Conservation (phyloP, 2,329 filamentous ascomycete genomes). For the Tolypocladium sp. region DNA sequence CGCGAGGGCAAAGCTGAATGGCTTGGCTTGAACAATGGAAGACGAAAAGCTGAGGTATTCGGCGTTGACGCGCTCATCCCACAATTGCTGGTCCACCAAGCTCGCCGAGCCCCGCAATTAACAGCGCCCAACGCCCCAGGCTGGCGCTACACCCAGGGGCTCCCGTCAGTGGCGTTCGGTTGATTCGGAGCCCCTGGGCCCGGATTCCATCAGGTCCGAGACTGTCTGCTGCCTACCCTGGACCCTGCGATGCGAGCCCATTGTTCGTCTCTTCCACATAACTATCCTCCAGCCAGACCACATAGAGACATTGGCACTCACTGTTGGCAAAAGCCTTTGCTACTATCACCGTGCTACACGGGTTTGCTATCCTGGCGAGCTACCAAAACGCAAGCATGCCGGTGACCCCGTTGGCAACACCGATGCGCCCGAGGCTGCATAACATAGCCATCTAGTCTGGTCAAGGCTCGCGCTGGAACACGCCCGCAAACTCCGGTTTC, state of each 20-base stretch:
- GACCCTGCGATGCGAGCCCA: background rate
- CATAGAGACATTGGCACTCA: background rate
- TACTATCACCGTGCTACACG: background rate
- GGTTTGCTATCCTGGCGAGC: background rate
- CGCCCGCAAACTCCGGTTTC: background rate
- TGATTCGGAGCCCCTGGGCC: background rate
- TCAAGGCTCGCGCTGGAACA: background rate
- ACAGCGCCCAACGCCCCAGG: background rate
- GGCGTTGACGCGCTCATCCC: background rate
- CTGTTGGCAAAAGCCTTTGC: background rate
- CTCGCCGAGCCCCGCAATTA: background rate
- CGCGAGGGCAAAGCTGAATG: background rate
- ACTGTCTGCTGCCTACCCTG: background rate
- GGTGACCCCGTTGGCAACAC: background rate
- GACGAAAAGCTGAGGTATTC: background rate
- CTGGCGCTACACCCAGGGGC: background rate
- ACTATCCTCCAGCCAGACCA: too few relatives aligned
- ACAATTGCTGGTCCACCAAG: background rate
- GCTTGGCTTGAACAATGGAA: background rate
- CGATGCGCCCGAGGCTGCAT: background rate
- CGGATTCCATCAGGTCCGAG: too few relatives aligned
- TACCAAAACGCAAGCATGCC: background rate
- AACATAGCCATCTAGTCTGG: background rate
- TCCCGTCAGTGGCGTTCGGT: background rate
- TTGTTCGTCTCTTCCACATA: background rate